Conservation (phyloP, 1,284 basidiomycete genomes). For the Leccinum griseonigrum region DNA sequence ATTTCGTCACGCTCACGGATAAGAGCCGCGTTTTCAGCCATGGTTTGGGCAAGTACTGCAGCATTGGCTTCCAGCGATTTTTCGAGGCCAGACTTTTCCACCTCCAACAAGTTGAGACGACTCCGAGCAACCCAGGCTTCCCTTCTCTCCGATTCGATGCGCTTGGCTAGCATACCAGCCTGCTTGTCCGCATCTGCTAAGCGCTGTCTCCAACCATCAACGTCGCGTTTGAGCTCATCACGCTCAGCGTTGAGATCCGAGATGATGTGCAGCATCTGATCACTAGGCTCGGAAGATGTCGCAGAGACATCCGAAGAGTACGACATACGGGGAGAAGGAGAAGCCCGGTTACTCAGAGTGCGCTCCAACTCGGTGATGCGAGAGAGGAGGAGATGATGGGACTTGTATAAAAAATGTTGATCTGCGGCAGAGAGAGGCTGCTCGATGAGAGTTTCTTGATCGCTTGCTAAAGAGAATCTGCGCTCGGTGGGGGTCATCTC, state of each 20-base stretch:
- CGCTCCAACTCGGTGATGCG: constrained; percentile 78
- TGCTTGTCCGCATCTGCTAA: constrained; percentile 69
- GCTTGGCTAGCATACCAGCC: constrained; percentile 51
- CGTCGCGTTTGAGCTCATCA: constrained; percentile 74
- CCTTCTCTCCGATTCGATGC: constrained; percentile 67
- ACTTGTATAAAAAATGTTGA: constrained; percentile 80
- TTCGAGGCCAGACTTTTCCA: constrained; percentile 57
- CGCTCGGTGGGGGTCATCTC: constrained; percentile 66
- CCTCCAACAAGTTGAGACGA: constrained; percentile 57
- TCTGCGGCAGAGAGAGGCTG: constrained; percentile 62
- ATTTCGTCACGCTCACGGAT: constrained; percentile 33
- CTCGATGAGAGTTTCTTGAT: constrained; percentile 37
- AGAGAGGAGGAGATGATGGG: constrained; percentile 73
- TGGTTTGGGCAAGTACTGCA: constrained; percentile 31
- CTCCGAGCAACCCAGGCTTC: constrained; percentile 77
- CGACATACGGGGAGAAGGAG: constrained; percentile 53
- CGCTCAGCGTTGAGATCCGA: constrained; percentile 75
- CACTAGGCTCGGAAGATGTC: constrained; percentile 48
- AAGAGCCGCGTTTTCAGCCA: constrained; percentile 34
- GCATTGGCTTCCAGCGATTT: constrained; percentile 45
- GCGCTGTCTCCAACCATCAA: constrained; percentile 71
- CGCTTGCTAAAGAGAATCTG: constrained; percentile 39
- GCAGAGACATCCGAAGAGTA: constrained; percentile 48
- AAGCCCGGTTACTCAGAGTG: constrained; percentile 52
- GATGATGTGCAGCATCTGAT: constrained; percentile 72